Conservation (phyloP, 306 rosid species). For the Begonia fuchsioides region DNA sequence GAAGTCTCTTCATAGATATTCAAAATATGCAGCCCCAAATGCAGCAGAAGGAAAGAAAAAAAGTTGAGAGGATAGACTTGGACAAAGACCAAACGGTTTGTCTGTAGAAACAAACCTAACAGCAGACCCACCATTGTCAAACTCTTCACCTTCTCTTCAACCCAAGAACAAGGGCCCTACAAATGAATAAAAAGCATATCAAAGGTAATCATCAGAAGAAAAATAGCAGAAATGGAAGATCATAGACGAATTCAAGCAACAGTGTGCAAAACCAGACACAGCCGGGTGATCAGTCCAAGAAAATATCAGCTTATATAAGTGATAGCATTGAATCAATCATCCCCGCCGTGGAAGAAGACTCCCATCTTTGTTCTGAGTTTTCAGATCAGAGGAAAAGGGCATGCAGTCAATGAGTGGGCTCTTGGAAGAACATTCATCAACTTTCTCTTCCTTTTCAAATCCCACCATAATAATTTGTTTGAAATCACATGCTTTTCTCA, state of each 20-base stretch:
- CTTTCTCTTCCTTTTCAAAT: slow-evolving; percentile 24
- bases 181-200: neutral
- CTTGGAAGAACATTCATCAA: slow-evolving; percentile 30
- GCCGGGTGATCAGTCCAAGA: slow-evolving; percentile 2
- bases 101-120: too few relatives aligned
- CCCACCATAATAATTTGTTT: slow-evolving; percentile 17
- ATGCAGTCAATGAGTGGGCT: slow-evolving; percentile 48
- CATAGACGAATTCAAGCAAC: slow-evolving; percentile 11
- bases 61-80: too few relatives aligned
- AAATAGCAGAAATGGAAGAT: slow-evolving; percentile 16
- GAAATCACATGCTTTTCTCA: slow-evolving; percentile 33
- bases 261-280: slow-evolving; percentile 8
- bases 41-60: too few relatives aligned
- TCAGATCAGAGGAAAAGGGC: slow-evolving; percentile 22
- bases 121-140: too few relatives aligned
- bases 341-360: neutral
- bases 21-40: too few relatives aligned
- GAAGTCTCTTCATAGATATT: too few relatives aligned
- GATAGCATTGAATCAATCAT: neutral
- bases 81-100: too few relatives aligned
- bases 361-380: neutral
- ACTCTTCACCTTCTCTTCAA: neutral
- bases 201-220: slow-evolving; percentile 1
- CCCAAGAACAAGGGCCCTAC: slow-evolving; percentile 2
- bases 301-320: neutral